Conservation (phyloP, 2,329 filamentous ascomycete genomes). For the Sporothrix schenckii region DNA sequence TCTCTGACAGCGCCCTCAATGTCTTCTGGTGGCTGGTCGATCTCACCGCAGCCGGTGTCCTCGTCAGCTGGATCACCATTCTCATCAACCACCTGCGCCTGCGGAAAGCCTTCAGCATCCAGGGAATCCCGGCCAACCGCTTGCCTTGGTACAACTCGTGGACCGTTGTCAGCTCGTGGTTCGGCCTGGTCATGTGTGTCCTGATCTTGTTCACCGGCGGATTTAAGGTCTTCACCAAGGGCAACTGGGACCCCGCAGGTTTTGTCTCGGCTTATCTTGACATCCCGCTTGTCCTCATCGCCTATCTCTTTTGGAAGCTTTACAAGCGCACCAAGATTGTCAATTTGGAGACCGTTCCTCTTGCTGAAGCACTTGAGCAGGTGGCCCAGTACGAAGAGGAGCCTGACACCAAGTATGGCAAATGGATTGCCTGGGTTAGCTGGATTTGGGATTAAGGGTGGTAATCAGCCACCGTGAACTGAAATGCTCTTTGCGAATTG, state of each 20-base stretch:
- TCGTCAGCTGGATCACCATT: slow-evolving; percentile 72
- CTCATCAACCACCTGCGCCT: slow-evolving; percentile 66
- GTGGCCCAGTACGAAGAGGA: slow-evolving; percentile 42
- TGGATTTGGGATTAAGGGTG: slow-evolving; percentile 29
- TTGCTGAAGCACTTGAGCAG: slow-evolving; percentile 56
- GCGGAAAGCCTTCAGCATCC: slow-evolving; percentile 51
- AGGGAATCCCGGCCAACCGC: slow-evolving; percentile 53
- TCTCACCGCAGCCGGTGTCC: slow-evolving; percentile 68
- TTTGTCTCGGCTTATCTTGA: slow-evolving; percentile 67
- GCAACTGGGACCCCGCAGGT: slow-evolving; percentile 57
- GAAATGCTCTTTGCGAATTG: too few species aligned
- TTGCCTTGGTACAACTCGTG: slow-evolving; percentile 67
- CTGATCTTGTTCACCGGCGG: slow-evolving; percentile 69
- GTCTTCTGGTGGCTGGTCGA: slow-evolving; percentile 76
- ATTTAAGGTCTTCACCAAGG: slow-evolving; percentile 65
- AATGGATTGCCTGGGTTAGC: slow-evolving; percentile 20
- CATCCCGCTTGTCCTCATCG: slow-evolving; percentile 55
- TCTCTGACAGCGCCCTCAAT: slow-evolving; percentile 58
- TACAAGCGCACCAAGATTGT: slow-evolving; percentile 30
- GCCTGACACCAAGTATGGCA: neutral
- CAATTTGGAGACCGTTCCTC: slow-evolving; percentile 47
- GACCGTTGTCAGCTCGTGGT: slow-evolving; percentile 54
- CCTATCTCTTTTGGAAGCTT: slow-evolving; percentile 33
- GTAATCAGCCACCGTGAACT: too few species aligned
- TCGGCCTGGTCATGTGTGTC: slow-evolving; percentile 40